phyloP scores from a whole-genome alignment of 2,329 filamentous ascomycete species.

The Graphilbum sp. region DNA sequence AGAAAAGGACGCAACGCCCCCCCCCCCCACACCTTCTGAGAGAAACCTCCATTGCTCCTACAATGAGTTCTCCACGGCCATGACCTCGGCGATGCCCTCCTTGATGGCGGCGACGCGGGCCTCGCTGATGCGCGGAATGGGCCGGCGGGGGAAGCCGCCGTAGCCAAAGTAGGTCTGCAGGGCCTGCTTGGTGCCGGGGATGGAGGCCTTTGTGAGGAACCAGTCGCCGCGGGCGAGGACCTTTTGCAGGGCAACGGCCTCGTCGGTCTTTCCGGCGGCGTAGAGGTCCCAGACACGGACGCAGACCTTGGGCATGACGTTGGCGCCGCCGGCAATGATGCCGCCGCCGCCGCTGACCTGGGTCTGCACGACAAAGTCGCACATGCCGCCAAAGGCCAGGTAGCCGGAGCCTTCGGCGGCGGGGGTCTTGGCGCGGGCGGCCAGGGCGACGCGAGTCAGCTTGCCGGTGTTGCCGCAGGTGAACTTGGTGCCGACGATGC shows the following conservation, averaged over 20 bases:
- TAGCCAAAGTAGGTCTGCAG: constrained; percentile 72
- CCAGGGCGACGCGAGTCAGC: constrained; percentile 63
- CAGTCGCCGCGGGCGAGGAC: constrained; percentile 66
- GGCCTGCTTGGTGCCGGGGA: constrained; percentile 73
- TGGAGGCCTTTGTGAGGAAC: constrained; percentile 67
- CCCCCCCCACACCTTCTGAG: too few species aligned
- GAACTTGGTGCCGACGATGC: constrained; percentile 82
- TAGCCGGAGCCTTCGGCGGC: constrained; percentile 44
- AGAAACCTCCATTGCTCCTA: too few species aligned
- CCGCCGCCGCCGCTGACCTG: constrained; percentile 63
- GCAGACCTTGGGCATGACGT: constrained; percentile 71
- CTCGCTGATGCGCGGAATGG: constrained; percentile 49
- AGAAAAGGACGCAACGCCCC: too few species aligned
- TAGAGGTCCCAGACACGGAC: constrained; percentile 66
- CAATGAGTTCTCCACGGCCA: constrained; percentile 45
- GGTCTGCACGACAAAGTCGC: constrained; percentile 75
- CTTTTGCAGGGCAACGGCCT: constrained; percentile 62
- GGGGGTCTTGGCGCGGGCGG: constrained; percentile 54
- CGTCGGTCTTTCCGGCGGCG: constrained; percentile 52
- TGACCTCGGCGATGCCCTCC: constrained; percentile 43
- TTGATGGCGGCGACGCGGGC: constrained; percentile 35
- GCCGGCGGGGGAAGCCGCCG: constrained; percentile 58
- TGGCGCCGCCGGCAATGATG: constrained; percentile 74
- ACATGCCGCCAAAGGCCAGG: constrained; percentile 78
- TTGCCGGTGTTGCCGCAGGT: constrained; percentile 86